Base-by-base conservation (phyloP, 805 yeast species). In the Yarrowia deformans region DNA sequence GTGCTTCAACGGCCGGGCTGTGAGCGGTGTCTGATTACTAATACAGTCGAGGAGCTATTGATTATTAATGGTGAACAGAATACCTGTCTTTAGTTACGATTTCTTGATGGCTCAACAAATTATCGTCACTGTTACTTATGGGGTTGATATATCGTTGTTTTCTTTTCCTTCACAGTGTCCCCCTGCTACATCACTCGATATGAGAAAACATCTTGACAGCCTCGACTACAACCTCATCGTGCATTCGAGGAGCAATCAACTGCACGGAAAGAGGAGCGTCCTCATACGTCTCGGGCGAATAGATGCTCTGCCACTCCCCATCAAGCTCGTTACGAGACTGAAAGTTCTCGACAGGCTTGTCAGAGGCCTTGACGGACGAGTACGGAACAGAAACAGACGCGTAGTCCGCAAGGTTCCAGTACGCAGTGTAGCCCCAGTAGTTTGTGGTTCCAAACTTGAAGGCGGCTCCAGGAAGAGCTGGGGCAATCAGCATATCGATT, bases 331-430 rank as follows among this genome's bases (percentile, higher is more conserved):
- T 48, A 8, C 35, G 8, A 10, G 35, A 18, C 9, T 29, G 14
- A 12, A 48, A 29, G 35, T 48, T 12, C 12, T 14, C 35, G 13
- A 29, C 35, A 14, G 52, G 52, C 32, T 29, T 29, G 32, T 48
- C 52, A 1, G 52, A 48, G 12, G n/a, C 6, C 18, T 48, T 48
- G 10, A 48, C 52, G 3, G n/a, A 13, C 35, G 52, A 48, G n/a
- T 14, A 48, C 1, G 52, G 35, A 2, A 48, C 35, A 29, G 52
- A 48, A 12, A 48, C 12, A 3, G 18, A 12, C 0, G 52, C 19
- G 32, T 48, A 48, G 18, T 48, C 52, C 7, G 52, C 52, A 35
- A 48, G 35, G 8, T 48, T 48, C 52, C 52, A 48, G 52, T 48
- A 48, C 18, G 52, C 16, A 1, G 52, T 48, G 35, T 48, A 48